A percentile compares a stretch with the other conserved stretches of the same genome.
phyloP scores from a whole-genome alignment of 257 asterid species.

The Eucommia ulmoides region DNA sequence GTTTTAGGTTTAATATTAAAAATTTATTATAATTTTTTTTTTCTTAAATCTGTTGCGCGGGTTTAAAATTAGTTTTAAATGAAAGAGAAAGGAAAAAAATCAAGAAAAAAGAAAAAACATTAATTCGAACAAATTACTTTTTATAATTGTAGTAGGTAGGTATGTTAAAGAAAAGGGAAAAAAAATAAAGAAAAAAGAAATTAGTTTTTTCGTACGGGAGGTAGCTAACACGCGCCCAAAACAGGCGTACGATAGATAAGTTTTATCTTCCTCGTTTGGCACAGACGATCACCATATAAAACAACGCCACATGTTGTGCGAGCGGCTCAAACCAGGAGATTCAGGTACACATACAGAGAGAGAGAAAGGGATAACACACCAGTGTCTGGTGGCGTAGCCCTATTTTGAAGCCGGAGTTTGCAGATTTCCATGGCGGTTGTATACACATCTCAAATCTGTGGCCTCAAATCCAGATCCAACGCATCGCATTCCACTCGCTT shows the following conservation, averaged over 20 bases:
- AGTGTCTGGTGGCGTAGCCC: neutral
- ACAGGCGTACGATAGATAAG: neutral
- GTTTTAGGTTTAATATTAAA: no score
- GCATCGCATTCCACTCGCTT: slow-evolving; percentile 9
- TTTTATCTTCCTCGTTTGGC: neutral
- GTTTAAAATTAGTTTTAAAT: no score
- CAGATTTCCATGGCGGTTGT: slow-evolving; percentile 19
- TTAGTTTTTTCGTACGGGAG: no score
- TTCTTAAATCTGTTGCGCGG: no score
- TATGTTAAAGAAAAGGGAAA: no score
- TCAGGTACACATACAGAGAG: neutral
- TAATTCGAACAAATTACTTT: no score
- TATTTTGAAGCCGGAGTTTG: neutral
- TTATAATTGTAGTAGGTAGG: no score
- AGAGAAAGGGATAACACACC: neutral
- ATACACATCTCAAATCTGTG: slow-evolving; percentile 26
- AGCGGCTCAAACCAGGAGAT: neutral
- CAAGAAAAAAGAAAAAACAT: no score
- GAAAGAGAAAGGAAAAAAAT: no score
- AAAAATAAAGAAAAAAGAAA: no score
- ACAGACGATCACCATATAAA: neutral
- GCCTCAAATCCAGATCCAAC: slow-evolving; percentile 18
- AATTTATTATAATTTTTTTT: no score
- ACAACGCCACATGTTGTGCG: neutral
- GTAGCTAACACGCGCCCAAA: no score